These are phyloP conservation scores for Kalmanozyma brasiliensis DNA, from an alignment of 1,284 basidiomycete species.

Conservation along the genomic window DNA sequence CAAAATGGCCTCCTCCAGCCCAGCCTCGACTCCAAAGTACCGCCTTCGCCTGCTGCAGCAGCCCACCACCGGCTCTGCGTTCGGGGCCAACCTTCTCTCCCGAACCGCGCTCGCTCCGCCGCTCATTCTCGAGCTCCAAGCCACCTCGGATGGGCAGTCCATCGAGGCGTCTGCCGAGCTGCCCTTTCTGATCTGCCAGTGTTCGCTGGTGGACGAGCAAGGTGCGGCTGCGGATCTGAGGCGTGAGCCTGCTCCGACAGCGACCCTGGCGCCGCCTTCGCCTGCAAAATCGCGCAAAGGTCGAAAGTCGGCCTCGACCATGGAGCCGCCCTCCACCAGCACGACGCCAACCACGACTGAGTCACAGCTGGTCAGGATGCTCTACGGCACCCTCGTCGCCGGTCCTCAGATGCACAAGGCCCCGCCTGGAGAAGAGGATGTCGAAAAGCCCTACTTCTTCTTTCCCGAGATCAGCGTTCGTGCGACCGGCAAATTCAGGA, in stretches of 20 bases:
- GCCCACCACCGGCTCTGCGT: slow-evolving; percentile 49
- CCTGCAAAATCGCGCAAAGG: slow-evolving; percentile 5
- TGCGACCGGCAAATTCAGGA: slow-evolving; percentile 42
- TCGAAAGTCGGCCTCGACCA: slow-evolving; percentile 8
- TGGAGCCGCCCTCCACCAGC: too few relatives aligned
- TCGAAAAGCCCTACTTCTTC: slow-evolving; percentile 39
- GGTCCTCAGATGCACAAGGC: slow-evolving; percentile 32
- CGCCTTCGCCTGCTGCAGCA: slow-evolving; percentile 44
- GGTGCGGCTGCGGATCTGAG: slow-evolving; percentile 36
- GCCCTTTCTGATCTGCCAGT: slow-evolving; percentile 53
- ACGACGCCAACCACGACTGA: neutral
- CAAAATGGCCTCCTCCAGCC: slow-evolving; percentile 17
- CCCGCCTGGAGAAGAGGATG: slow-evolving; percentile 6
- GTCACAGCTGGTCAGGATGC: slow-evolving; percentile 32
- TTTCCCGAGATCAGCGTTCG: slow-evolving; percentile 57
- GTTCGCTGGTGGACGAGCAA: slow-evolving; percentile 38
- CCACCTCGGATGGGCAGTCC: slow-evolving; percentile 18
- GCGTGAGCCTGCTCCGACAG: neutral
- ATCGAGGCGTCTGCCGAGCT: slow-evolving; percentile 30
- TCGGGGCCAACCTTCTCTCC: slow-evolving; percentile 48
- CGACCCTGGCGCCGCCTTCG: slow-evolving; percentile 6
- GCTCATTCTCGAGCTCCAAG: slow-evolving; percentile 46
- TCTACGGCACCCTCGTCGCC: slow-evolving; percentile 53
- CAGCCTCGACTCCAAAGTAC: slow-evolving; percentile 16
- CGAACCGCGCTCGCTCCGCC: slow-evolving; percentile 53